Percentiles rank a stretch among this genome's conserved stretches.
phyloP scores from a whole-genome alignment of 2,329 filamentous ascomycete species.

The Colletotrichum orchidophilum region DNA sequence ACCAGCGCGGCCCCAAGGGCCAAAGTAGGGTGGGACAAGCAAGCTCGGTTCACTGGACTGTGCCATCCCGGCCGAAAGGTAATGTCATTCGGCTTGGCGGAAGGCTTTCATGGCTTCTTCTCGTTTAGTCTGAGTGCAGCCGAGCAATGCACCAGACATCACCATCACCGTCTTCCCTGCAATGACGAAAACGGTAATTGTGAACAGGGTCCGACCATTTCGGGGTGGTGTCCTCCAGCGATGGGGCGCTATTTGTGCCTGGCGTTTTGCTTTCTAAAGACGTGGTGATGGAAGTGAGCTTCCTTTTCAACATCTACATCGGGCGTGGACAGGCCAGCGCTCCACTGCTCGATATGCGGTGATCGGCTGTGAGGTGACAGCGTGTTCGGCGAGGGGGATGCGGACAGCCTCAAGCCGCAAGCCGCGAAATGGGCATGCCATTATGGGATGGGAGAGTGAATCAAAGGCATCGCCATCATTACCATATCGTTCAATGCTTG shows the following conservation, averaged over 20 bases:
- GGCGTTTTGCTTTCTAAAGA: neutral
- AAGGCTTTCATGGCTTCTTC: conserved; percentile 9
- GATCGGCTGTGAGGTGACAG: too few relatives aligned
- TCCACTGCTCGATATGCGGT: too few relatives aligned
- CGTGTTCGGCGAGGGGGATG: too few relatives aligned
- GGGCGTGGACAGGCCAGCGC: neutral
- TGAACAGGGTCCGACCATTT: neutral
- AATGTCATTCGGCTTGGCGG: conserved; percentile 17
- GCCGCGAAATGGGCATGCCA: neutral
- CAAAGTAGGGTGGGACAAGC: conserved; percentile 15
- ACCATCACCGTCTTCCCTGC: too few relatives aligned
- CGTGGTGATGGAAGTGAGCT: neutral
- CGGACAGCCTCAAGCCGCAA: neutral
- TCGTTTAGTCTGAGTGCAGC: conserved; percentile 40
- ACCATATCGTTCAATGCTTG: neutral
- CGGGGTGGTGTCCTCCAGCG: neutral
- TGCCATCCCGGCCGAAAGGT: conserved; percentile 35
- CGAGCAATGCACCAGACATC: too few relatives aligned
- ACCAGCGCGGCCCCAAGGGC: conserved; percentile 11
- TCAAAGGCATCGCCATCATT: neutral
- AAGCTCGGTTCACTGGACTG: conserved; percentile 25
- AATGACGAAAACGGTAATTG: neutral
- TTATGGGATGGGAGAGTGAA: neutral
- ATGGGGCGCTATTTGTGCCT: conserved; percentile 1
- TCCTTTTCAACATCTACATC: neutral